Evolutionary conservation across 2,329 filamentous ascomycete species (phyloP).

Genomic region (Stagonosporopsis tanaceti): DNA sequence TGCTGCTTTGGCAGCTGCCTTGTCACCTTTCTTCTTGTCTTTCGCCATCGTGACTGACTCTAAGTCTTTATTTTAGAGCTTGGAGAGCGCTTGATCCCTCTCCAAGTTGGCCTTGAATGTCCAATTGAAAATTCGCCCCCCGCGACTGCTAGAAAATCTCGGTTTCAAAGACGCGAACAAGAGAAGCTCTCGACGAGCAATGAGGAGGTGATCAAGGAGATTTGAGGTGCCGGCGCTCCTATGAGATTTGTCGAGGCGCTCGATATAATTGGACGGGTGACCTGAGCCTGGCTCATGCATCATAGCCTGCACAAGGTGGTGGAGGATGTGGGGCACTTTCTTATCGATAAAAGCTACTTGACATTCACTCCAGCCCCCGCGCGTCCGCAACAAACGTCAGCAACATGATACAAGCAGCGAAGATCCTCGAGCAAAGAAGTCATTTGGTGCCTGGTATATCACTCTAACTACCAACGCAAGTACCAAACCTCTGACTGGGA

Average conservation of each 20-base stretch:
- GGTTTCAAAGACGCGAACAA: background rate
- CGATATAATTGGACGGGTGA: background rate
- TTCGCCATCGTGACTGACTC: slow-evolving; percentile 54
- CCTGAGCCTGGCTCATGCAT: background rate
- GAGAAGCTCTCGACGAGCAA: background rate
- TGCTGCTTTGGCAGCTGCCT: slow-evolving; percentile 61
- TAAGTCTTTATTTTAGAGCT: background rate
- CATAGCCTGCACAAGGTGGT: background rate
- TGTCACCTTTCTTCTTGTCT: slow-evolving; percentile 59
- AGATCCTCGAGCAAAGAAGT: slow-evolving; percentile 56
- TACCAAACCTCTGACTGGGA: slow-evolving; percentile 6
- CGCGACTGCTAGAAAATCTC: slow-evolving; percentile 32
- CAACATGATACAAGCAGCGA: slow-evolving; percentile 54
- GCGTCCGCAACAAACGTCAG: slow-evolving; percentile 13
- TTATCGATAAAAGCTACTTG: slow-evolving; percentile 31
- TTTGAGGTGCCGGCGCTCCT: background rate
- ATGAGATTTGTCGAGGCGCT: background rate
- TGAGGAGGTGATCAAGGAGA: too few relatives aligned
- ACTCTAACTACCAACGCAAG: background rate
- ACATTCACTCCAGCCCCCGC: slow-evolving; percentile 21
- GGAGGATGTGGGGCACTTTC: slow-evolving; percentile 11
- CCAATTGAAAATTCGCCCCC: slow-evolving; percentile 8
- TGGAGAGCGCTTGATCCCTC: background rate
- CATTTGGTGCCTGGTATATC: slow-evolving; percentile 54
- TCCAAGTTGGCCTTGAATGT: background rate